Percentiles rank a stretch among this genome's conserved stretches.
phyloP scores from a whole-genome alignment of 2,329 filamentous ascomycete species.

The Arthrobotrys sphaeroides region DNA sequence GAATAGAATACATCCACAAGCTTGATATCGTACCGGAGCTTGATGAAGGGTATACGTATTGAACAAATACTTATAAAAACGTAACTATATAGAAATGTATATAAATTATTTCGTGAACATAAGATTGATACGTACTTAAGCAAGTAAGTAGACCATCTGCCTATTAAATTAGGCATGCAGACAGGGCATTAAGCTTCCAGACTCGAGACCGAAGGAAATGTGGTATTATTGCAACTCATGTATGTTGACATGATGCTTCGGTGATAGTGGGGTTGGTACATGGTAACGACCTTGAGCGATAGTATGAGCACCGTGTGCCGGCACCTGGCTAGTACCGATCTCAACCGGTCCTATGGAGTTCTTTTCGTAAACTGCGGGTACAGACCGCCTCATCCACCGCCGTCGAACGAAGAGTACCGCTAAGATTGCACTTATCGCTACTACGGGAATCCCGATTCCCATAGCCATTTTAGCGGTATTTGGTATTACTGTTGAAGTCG shows the following conservation, averaged over 20 bases:
- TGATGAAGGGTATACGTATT: too few species aligned
- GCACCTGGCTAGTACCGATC: background rate
- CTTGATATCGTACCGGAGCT: too few species aligned
- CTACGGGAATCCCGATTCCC: background rate
- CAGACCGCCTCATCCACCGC: background rate
- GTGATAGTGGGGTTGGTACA: background rate
- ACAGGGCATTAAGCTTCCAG: too few species aligned
- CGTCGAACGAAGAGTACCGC: background rate
- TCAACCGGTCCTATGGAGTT: background rate
- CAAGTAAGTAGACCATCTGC: too few species aligned
- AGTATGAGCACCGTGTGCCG: background rate
- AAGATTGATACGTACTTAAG: too few species aligned
- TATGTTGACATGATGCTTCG: background rate
- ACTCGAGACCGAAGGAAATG: too few species aligned
- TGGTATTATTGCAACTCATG: background rate
- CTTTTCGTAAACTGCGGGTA: constrained; percentile 8
- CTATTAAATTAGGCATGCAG: too few species aligned
- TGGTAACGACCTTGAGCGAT: background rate
- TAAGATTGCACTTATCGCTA: constrained; percentile 55
- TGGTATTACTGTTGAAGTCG: background rate
- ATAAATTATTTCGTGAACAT: too few species aligned
- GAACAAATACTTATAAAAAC: too few species aligned
- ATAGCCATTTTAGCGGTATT: background rate
- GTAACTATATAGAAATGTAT: too few species aligned
- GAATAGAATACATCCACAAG: too few species aligned